Evolutionary conservation across 2,329 filamentous ascomycete species (phyloP), one percentile per base, ranked within the genome.

Genomic region (Cordyceps cicadae): DNA sequence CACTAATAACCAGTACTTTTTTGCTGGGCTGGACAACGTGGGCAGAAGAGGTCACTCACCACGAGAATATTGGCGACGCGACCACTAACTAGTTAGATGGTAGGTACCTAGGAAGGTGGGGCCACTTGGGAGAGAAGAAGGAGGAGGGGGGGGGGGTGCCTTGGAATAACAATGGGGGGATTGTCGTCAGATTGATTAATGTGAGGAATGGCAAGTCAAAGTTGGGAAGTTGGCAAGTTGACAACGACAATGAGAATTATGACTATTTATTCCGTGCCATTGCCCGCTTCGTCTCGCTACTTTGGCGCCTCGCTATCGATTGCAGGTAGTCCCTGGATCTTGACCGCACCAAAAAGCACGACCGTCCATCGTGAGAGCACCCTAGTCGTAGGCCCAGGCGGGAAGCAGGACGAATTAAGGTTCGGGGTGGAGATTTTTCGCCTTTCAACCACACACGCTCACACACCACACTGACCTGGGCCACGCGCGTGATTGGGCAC

Each of bases 381-480:
- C 34, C 49, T 51, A 32, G 49, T 17, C 17, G 15, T 8, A n/a
- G 19, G 24, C 43, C 43, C 54, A 49, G 54, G 54, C 54, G 54
- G 54, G 54, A 56, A 48, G 43, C 34, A 53, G 12, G 26, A 58
- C 39, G 26, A 58, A 41, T 49, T 59, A 59, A 59, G 56, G 56
- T 59, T 59, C 56, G 43, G 17, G 24, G 54, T 57, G 55, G 55
- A 58, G 32, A 29, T 11, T n/a, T 57, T 29, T 46, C n/a, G 17
- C 7, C n/a, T 46, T 46, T 43, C 39, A 17, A 17, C 43, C 43
- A 21, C 43, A 46, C 43, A 46, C 43, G 11, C 43, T 15, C 17
- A 29, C 19, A 41, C 43, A 46, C 43, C 43, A 46, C 43, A 46
- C n/a, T 57, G 54, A 49, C 43, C 46, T 57, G 56, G 11, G 21